Conservation (phyloP, 108 stramenopile species). For the Aurantiochytrium sp. region DNA sequence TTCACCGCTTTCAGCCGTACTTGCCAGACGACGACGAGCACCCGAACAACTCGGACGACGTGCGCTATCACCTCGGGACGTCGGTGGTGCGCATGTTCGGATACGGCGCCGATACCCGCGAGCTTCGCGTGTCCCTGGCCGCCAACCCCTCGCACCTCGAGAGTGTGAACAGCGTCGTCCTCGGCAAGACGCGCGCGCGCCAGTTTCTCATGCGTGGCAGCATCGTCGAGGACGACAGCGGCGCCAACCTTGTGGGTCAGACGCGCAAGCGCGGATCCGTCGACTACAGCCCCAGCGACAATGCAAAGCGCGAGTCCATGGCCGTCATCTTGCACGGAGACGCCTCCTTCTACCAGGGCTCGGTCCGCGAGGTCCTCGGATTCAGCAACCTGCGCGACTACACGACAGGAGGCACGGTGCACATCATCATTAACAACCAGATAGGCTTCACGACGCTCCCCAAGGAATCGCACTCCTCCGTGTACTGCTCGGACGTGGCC, state of each 20-base stretch:
- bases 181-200: conserved; percentile 90
- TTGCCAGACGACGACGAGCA: conserved; percentile 38
- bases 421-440: conserved; percentile 98
- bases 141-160: conserved; percentile 98
- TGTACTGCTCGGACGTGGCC: conserved; percentile 89
- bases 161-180: conserved; percentile 94
- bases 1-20: conserved; percentile 92
- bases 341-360: conserved; percentile 96
- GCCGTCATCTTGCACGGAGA: conserved; percentile 95
- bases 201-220: not conserved
- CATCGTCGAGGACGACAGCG: conserved; percentile 60
- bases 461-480: conserved; percentile 82
- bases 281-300: not conserved
- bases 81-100: not conserved
- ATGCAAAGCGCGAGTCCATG: conserved; percentile 44
- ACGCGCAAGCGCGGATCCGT: not conserved
- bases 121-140: conserved; percentile 85
- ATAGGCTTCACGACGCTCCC: conserved; percentile 97
- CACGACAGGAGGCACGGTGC: conserved; percentile 94
- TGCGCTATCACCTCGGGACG: conserved; percentile 66
- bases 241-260: not conserved
- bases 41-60: conserved; percentile 72
- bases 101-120: conserved; percentile 73
- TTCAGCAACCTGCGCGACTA: conserved; percentile 79
- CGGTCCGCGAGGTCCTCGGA: conserved; percentile 97